phyloP scores from a whole-genome alignment of 306 rosid genomes.

The Vachellia pachyceras region DNA sequence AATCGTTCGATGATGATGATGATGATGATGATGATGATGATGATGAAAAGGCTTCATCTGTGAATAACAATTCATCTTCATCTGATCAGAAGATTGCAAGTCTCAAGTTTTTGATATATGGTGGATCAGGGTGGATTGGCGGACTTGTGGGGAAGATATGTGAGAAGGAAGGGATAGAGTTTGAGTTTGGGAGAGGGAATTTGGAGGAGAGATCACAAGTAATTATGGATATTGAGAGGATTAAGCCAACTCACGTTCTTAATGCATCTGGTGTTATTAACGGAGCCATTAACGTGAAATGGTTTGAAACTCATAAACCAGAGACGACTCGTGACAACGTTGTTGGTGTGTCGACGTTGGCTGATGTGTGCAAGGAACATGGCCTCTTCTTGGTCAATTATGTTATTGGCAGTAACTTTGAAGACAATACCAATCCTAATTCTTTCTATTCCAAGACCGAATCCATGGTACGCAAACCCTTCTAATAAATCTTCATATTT shows the following conservation, averaged over 20 bases:
- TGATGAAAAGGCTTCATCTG: not conserved
- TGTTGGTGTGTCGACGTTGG: conserved; percentile 52
- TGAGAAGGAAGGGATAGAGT: conserved; percentile 53
- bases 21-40: too few species aligned
- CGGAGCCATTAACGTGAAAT: conserved; percentile 55
- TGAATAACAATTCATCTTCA: conserved; percentile 7
- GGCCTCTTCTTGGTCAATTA: conserved; percentile 53
- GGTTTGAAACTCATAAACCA: conserved; percentile 55
- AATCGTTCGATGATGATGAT: not conserved
- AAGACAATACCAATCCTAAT: conserved; percentile 44
- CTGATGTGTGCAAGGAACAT: conserved; percentile 55
- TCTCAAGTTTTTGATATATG: conserved; percentile 60
- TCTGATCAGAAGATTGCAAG: not conserved
- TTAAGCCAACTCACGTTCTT: conserved; percentile 62
- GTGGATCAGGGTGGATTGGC: conserved; percentile 64
- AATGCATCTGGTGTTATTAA: conserved; percentile 59
- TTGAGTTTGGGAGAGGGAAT: conserved; percentile 55
- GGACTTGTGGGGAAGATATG: conserved; percentile 58
- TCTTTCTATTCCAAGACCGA: conserved; percentile 60
- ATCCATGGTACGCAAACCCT: conserved; percentile 47
- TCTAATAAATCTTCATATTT: too few species aligned
- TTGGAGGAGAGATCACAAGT: conserved; percentile 55
- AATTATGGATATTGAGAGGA: conserved; percentile 48
- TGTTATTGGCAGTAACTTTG: conserved; percentile 54
- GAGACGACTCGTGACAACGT: conserved; percentile 54